Conservation (phyloP, 164 flowering plant species). For the Sedum album region DNA sequence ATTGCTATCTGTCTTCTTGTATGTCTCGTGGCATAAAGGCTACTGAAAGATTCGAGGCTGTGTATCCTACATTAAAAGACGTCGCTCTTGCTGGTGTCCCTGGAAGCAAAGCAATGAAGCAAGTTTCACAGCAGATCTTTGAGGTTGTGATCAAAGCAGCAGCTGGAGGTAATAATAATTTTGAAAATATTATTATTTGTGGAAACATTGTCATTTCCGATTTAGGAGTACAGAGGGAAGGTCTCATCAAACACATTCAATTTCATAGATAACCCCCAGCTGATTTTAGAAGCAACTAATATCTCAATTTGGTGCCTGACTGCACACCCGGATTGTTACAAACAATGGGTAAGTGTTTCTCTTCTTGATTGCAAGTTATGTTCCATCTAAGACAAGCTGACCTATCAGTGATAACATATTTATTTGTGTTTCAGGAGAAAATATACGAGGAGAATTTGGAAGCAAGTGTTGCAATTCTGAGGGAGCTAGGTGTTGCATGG, state of each 20-base stretch:
- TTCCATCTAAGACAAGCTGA: background rate
- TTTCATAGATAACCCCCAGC: slow-evolving; percentile 44
- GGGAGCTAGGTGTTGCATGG: slow-evolving; percentile 55
- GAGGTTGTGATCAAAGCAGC: slow-evolving; percentile 42
- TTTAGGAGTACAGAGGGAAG: background rate
- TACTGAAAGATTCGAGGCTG: slow-evolving; percentile 86
- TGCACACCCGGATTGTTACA: slow-evolving; percentile 62
- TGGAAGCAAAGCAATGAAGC: slow-evolving; percentile 89
- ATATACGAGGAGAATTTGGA: slow-evolving; percentile 58
- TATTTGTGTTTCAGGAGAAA: slow-evolving; percentile 40
- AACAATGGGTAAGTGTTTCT: slow-evolving; percentile 62
- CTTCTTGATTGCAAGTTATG: background rate
- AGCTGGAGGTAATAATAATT: slow-evolving; percentile 40
- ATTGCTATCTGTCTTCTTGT: slow-evolving; percentile 4
- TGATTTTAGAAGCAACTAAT: slow-evolving; percentile 60
- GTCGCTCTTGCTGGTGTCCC: slow-evolving; percentile 75
- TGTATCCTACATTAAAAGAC: slow-evolving; percentile 72
- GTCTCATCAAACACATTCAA: background rate
- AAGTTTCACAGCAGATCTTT: slow-evolving; percentile 63
- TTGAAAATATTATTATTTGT: background rate
- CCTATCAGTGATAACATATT: background rate
- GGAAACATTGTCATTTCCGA: background rate
- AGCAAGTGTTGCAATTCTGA: slow-evolving; percentile 58
- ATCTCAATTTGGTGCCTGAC: slow-evolving; percentile 65
- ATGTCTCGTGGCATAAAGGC: slow-evolving; percentile 34